Evolutionary conservation across 345 rosid species (phyloP).

Genomic region (Eucalyptus cloeziana): DNA sequence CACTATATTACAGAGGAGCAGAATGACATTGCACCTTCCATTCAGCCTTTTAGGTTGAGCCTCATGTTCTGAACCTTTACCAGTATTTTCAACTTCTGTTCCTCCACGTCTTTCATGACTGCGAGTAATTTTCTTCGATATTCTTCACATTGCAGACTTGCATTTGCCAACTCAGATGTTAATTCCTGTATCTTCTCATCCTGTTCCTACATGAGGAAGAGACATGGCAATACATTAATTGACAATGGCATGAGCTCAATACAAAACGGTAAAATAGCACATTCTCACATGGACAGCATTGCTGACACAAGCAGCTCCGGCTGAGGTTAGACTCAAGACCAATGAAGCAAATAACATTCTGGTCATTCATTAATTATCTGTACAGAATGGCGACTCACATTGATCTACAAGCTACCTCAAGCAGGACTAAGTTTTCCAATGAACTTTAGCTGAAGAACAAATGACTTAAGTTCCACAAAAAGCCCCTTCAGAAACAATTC

Average conservation of each 20-base stretch:
- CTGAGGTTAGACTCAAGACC: background rate
- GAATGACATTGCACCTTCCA: background rate
- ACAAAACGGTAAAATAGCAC: background rate
- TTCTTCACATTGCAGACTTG: constrained; percentile 30
- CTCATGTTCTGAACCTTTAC: constrained; percentile 31
- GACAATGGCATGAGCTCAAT: background rate
- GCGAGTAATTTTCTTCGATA: constrained; percentile 29
- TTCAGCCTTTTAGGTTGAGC: constrained; percentile 21
- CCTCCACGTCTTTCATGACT: constrained; percentile 31
- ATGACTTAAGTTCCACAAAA: background rate
- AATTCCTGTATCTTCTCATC: constrained; percentile 24
- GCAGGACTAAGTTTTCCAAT: background rate
- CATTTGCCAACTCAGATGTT: constrained; percentile 12
- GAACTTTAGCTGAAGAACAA: background rate
- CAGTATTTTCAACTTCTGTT: constrained; percentile 35
- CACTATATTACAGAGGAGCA: background rate
- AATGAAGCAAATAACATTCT: background rate
- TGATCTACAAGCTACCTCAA: background rate
- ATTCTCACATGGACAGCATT: background rate
- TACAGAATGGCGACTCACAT: background rate
- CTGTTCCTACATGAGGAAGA: constrained; percentile 16
- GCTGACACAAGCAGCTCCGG: background rate
- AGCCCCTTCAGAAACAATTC: background rate
- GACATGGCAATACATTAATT: background rate
- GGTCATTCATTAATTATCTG: background rate